These are phyloP conservation scores for Cladosporium colombiae DNA, from an alignment of 2,329 filamentous ascomycete genomes.

Conservation along the genomic window DNA sequence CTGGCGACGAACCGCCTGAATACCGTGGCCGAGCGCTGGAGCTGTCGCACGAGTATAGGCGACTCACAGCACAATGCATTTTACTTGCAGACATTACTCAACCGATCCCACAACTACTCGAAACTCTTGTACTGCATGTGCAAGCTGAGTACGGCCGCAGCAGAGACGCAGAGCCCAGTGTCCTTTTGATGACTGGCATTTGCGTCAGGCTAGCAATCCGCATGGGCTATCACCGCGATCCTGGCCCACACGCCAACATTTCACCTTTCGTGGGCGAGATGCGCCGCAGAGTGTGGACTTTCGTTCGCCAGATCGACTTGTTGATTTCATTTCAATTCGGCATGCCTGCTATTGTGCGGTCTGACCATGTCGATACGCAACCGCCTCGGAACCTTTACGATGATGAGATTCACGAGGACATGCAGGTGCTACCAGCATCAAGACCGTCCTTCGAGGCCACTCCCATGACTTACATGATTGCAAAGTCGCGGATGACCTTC, in stretches of 20 bases:
- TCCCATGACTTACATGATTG: conserved; percentile 76
- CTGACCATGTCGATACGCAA: conserved; percentile 73
- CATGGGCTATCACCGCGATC: conserved; percentile 78
- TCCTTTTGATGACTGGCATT: conserved; percentile 62
- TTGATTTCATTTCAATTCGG: conserved; percentile 74
- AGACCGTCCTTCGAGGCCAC: conserved; percentile 70
- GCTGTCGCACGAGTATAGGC: conserved; percentile 59
- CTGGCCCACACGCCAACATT: conserved; percentile 71
- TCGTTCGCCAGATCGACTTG: conserved; percentile 72
- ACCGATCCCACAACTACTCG: conserved; percentile 72
- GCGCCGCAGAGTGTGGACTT: conserved; percentile 64
- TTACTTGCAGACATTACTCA: conserved; percentile 76
- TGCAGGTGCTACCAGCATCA: conserved; percentile 66
- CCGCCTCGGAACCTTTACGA: conserved; percentile 78
- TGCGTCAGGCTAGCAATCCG: conserved; percentile 65
- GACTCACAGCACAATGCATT: conserved; percentile 76
- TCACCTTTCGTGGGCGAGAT: conserved; percentile 75
- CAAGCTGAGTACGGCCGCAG: conserved; percentile 73
- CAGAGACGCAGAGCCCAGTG: conserved; percentile 70
- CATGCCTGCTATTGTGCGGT: conserved; percentile 65
- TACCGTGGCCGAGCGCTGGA: conserved; percentile 65
- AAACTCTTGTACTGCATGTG: conserved; percentile 73
- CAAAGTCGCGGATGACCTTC: conserved; percentile 67
- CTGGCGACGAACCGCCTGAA: conserved; percentile 76
- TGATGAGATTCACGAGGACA: conserved; percentile 72